These are phyloP conservation scores for Colletotrichum sp. DNA, from an alignment of 2,329 filamentous ascomycete species.

Conservation along the genomic window DNA sequence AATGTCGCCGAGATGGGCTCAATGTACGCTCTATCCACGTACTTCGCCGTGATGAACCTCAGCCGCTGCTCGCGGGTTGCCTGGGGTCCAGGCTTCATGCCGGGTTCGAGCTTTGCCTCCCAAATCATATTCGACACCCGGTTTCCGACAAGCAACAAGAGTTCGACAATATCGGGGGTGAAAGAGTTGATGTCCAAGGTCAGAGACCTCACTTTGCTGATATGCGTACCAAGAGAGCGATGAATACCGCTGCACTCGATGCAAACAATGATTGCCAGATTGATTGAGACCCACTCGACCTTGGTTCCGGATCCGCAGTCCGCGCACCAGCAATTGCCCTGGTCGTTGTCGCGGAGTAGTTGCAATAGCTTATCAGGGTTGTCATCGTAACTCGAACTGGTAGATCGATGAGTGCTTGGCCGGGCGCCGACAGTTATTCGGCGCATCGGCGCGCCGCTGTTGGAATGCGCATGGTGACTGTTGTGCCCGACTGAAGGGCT, in stretches of 20 bases:
- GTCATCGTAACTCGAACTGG: constrained; percentile 78
- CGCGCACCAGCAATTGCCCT: constrained; percentile 92
- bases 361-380: constrained; percentile 86
- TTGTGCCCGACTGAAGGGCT: constrained; percentile 72
- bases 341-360: constrained; percentile 85
- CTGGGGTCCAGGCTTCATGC: constrained; percentile 74
- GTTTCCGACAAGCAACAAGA: constrained; percentile 90
- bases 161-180: constrained; percentile 94
- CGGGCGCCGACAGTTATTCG: constrained; percentile 92
- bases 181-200: constrained; percentile 97
- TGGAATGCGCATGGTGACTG: constrained; percentile 51
- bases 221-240: constrained; percentile 93
- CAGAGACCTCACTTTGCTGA: constrained; percentile 94
- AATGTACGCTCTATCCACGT: constrained; percentile 83
- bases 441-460: constrained; percentile 69
- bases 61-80: constrained; percentile 89
- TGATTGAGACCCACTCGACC: constrained; percentile 99
- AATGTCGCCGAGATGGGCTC: constrained; percentile 77
- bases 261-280: constrained; percentile 93
- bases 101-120: constrained; percentile 82
- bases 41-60: constrained; percentile 95
- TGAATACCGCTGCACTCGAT: constrained; percentile 99
- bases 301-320: constrained; percentile 92
- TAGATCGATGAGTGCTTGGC: constrained; percentile 72
- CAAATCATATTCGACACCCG: constrained; percentile 95